Conservation (phyloP, 345 rosid species). For the Populus davidiana region DNA sequence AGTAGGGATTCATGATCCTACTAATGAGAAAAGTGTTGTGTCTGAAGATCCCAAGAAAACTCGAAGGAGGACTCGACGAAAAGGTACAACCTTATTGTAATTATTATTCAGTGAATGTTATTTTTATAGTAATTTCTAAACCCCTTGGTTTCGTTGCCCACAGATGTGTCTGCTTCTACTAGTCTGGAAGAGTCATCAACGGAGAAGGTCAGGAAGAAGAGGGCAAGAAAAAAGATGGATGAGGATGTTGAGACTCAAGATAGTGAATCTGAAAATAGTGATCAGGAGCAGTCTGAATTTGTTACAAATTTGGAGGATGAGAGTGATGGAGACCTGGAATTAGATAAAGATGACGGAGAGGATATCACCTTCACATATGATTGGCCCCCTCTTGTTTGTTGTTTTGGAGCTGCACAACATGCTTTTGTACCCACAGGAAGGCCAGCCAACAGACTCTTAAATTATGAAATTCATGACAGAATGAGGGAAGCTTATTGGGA, state of each 20-base stretch:
- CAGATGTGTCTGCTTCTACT: constrained; percentile 43
- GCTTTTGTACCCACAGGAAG: constrained; percentile 88
- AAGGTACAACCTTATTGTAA: constrained; percentile 36
- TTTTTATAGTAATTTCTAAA: not conserved
- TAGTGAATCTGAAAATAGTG: constrained; percentile 50
- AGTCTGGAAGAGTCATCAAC: constrained; percentile 42
- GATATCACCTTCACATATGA: constrained; percentile 72
- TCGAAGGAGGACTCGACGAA: constrained; percentile 37
- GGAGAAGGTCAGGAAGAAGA: constrained; percentile 50
- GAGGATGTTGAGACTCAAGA: constrained; percentile 31
- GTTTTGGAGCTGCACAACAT: constrained; percentile 89
- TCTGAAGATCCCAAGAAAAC: constrained; percentile 32
- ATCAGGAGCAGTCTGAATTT: constrained; percentile 35
- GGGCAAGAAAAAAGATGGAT: constrained; percentile 37
- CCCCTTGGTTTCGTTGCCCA: constrained; percentile 3
- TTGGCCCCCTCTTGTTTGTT: constrained; percentile 96
- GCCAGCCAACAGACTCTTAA: constrained; percentile 72
- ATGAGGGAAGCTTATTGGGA: constrained; percentile 65
- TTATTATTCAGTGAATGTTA: not conserved
- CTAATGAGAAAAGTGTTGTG: constrained; percentile 27
- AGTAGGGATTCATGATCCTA: constrained; percentile 20
- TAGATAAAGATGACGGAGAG: constrained; percentile 54
- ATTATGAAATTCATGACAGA: constrained; percentile 64
- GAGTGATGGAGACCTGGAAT: constrained; percentile 57
- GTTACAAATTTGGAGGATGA: constrained; percentile 41